These are phyloP conservation scores for Xylaria hypoxylon DNA, from an alignment of 2,329 filamentous ascomycete species.

Conservation along the genomic window DNA sequence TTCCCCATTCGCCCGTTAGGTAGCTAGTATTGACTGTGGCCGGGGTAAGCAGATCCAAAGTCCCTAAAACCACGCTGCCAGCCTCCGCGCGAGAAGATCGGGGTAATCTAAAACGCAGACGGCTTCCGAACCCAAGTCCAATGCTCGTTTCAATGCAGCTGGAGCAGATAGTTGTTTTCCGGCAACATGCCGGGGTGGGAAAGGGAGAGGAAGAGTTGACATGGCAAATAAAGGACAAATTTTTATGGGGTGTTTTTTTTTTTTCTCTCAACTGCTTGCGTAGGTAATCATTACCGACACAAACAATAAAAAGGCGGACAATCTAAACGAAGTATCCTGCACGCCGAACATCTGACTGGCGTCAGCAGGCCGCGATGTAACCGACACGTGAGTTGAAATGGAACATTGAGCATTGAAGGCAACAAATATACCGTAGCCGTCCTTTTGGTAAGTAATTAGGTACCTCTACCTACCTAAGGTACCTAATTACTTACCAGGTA, in stretches of 20 bases:
- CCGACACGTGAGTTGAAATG: conserved; percentile 20
- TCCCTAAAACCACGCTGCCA: not conserved
- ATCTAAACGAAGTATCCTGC: not conserved
- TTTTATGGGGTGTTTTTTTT: not conserved
- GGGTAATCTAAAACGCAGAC: conserved; percentile 20
- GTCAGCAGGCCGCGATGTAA: conserved; percentile 16
- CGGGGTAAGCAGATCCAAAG: conserved; percentile 16
- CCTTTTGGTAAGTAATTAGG: not conserved
- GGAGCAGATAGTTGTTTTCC: not conserved
- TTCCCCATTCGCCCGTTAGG: conserved; percentile 27
- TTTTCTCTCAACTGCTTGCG: not conserved
- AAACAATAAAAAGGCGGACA: conserved; percentile 13
- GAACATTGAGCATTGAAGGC: conserved; percentile 5
- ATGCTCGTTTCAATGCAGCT: conserved; percentile 13
- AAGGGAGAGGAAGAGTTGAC: not conserved
- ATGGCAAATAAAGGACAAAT: not conserved
- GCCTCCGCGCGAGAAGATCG: conserved; percentile 12
- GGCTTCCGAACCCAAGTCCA: conserved; percentile 21
- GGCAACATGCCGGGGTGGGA: conserved; percentile 1
- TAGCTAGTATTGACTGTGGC: conserved; percentile 16
- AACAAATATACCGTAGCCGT: conserved; percentile 20
- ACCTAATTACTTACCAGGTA: not conserved
- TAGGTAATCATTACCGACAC: conserved; percentile 4
- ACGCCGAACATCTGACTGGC: conserved; percentile 16
- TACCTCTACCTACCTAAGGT: no score